Conservation (phyloP, 1,284 basidiomycete species). For the Puccinia sorghi region DNA sequence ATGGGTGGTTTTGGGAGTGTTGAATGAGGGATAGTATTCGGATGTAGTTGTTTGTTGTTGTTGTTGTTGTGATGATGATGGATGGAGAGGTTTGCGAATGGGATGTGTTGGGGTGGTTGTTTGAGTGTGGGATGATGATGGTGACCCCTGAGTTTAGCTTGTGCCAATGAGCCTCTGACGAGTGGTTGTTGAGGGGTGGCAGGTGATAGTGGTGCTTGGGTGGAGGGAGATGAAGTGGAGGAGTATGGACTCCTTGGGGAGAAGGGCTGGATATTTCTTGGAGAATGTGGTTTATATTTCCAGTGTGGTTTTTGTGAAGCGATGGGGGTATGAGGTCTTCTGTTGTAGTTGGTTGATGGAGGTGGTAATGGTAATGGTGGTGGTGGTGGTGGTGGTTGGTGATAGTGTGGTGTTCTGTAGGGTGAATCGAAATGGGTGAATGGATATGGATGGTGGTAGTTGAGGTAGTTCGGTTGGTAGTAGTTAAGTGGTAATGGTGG, state of each 20-base stretch:
- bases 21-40: neutral
- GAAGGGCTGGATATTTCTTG: neutral
- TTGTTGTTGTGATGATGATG: neutral
- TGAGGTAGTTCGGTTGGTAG: too few relatives aligned
- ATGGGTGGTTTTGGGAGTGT: neutral
- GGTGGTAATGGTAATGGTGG: neutral
- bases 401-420: neutral
- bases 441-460: neutral
- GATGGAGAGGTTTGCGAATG: neutral
- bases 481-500: neutral
- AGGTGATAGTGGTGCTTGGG: neutral
- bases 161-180: neutral
- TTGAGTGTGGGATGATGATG: neutral
- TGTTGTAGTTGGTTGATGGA: neutral
- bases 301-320: neutral
- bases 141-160: neutral
- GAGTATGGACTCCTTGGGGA: neutral
- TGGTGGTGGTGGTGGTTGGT: constrained; percentile 9
- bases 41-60: neutral
- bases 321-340: neutral
- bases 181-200: constrained; percentile 1
- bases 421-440: neutral
- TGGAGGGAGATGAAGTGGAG: neutral
- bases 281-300: neutral
- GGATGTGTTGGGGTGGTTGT: neutral